Evolutionary conservation across 2,329 filamentous ascomycete species (phyloP).

Genomic region (Daldinia eschscholtzii): DNA sequence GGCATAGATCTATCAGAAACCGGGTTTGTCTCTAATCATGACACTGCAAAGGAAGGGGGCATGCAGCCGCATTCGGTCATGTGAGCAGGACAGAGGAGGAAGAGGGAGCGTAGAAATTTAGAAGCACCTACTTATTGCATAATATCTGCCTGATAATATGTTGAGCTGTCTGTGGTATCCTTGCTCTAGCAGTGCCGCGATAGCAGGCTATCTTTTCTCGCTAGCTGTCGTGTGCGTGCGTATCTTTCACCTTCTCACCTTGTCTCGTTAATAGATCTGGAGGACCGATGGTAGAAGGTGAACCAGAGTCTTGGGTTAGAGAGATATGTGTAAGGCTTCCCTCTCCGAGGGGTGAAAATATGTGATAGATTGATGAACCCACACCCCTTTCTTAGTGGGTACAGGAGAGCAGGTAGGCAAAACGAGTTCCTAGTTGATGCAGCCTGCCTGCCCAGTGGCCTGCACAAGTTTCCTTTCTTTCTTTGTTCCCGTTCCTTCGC

Average conservation of each 20-base stretch:
- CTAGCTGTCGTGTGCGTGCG: conserved; percentile 29
- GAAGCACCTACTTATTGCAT: conserved; percentile 48
- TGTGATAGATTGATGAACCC: conserved; percentile 45
- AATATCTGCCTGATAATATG: conserved; percentile 31
- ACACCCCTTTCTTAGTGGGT: conserved; percentile 44
- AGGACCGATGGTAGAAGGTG: conserved; percentile 26
- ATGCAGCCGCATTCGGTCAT: conserved; percentile 49
- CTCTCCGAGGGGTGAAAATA: conserved; percentile 36
- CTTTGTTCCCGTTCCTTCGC: conserved; percentile 45
- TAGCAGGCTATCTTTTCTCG: conserved; percentile 21
- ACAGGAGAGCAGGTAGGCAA: conserved; percentile 28
- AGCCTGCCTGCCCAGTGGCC: conserved; percentile 39
- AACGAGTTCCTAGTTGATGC: conserved; percentile 41
- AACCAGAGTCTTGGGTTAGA: conserved; percentile 39
- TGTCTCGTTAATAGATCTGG: conserved; percentile 25
- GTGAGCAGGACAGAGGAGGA: conserved; percentile 40
- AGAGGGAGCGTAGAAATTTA: conserved; percentile 35
- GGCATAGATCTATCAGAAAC: conserved; percentile 49
- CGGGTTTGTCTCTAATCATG: conserved; percentile 47
- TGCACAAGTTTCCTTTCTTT: conserved; percentile 42
- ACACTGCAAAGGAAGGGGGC: conserved; percentile 44
- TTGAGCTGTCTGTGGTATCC: conserved; percentile 22
- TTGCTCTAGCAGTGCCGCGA: conserved; percentile 24
- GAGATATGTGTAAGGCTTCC: conserved; percentile 31
- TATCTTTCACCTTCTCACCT: conserved; percentile 31